These are phyloP conservation scores for Yamadazyma akitaensis DNA, from an alignment of 805 yeast species.

Conservation along the genomic window DNA sequence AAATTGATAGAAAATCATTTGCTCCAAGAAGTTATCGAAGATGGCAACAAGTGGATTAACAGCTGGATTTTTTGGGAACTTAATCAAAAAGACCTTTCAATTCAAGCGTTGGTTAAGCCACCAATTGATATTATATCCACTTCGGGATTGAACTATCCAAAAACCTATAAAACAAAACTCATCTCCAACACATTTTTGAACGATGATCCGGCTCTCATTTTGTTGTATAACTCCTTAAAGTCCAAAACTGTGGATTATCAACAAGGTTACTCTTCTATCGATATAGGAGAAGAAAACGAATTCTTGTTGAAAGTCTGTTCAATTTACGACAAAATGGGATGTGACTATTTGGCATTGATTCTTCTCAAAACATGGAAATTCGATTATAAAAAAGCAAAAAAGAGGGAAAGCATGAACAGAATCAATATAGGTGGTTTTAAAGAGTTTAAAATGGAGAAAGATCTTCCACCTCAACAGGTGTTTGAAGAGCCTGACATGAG, in stretches of 20 bases:
- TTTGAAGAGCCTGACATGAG: constrained; percentile 78
- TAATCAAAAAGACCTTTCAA: constrained; percentile 39
- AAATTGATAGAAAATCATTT: constrained; percentile 42
- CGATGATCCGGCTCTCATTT: constrained; percentile 80
- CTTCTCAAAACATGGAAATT: constrained; percentile 62
- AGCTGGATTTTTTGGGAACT: constrained; percentile 79
- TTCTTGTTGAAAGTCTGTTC: constrained; percentile 61
- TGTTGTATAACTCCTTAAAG: constrained; percentile 62
- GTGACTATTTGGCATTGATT: constrained; percentile 70
- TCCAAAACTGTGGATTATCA: constrained; percentile 48
- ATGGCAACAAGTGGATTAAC: constrained; percentile 77
- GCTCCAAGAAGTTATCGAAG: constrained; percentile 52
- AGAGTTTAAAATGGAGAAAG: constrained; percentile 4
- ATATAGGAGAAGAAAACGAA: constrained; percentile 49
- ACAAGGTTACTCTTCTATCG: constrained; percentile 46
- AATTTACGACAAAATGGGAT: constrained; percentile 85
- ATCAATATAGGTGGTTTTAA: constrained; percentile 2
- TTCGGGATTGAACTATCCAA: constrained; percentile 20
- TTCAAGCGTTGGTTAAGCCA: constrained; percentile 62
- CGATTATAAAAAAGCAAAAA: constrained; percentile 3
- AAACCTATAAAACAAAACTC: constrained; percentile 13
- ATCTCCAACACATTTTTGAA: constrained; percentile 40
- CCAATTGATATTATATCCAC: constrained; percentile 36
- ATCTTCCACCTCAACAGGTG: constrained; percentile 47
- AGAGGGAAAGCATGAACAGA: constrained; percentile 1